A percentile compares a stretch with the other conserved stretches of the same genome.
Evolutionary conservation across 768 basidiomycete species (phyloP).

Genomic region (Hypholoma sublateritium): DNA sequence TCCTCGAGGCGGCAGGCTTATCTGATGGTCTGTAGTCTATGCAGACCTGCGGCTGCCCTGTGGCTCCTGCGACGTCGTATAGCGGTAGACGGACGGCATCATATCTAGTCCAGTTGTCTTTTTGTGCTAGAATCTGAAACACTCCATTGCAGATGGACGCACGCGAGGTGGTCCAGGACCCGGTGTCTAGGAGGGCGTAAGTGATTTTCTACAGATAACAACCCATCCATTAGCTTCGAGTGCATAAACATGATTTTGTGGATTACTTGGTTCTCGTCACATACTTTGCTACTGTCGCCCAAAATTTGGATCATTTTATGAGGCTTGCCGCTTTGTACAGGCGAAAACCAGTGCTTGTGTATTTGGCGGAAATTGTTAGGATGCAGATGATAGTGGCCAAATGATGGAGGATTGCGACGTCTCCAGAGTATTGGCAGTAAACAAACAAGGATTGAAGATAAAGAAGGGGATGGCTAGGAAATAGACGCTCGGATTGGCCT

Average conservation of each 20-base stretch:
- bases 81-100: background rate
- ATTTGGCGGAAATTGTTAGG: too few species aligned
- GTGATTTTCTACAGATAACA: background rate
- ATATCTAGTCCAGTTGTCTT: background rate
- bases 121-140: background rate
- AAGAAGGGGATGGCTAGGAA: too few species aligned
- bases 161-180: background rate
- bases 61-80: background rate
- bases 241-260: background rate
- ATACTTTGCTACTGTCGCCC: background rate
- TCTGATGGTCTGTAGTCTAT: too few species aligned
- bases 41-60: background rate
- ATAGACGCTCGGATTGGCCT: too few species aligned
- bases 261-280: background rate
- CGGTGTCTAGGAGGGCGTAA: background rate
- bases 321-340: too few species aligned
- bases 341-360: too few species aligned
- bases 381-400: too few species aligned
- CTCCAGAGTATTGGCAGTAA: too few species aligned
- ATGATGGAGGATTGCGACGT: too few species aligned
- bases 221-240: background rate
- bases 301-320: too few species aligned
- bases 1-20: too few species aligned
- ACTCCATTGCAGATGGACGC: background rate
- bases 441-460: too few species aligned